phyloP scores from a whole-genome alignment of 148 eudicot genomes.

The Tetragonia tetragonoides region DNA sequence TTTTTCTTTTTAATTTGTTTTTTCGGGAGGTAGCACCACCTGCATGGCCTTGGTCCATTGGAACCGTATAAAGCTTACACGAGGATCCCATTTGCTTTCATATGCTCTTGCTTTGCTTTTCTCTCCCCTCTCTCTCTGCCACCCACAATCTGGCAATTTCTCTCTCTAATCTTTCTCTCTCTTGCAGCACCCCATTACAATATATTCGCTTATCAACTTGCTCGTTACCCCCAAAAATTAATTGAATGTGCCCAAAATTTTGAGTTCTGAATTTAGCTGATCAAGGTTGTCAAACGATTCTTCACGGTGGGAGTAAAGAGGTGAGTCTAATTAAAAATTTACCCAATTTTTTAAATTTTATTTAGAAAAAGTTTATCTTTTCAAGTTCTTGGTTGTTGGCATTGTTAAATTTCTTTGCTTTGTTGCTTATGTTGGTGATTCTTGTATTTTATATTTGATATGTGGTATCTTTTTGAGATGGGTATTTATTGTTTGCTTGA shows the following conservation, averaged over 20 bases:
- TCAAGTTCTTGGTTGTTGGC: slow-evolving; percentile 4
- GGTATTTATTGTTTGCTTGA: slow-evolving; percentile 23
- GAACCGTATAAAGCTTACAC: slow-evolving; percentile 54
- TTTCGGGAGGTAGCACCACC: not conserved
- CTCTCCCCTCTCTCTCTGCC: slow-evolving; percentile 28
- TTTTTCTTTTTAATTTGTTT: too few species aligned
- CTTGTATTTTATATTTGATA: not conserved
- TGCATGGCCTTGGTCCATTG: slow-evolving; percentile 41
- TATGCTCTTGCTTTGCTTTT: not conserved
- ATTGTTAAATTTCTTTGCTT: slow-evolving; percentile 18
- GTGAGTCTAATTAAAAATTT: not conserved
- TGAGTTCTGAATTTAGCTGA: slow-evolving; percentile 6
- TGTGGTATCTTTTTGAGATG: slow-evolving; percentile 5
- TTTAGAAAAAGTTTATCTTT: not conserved
- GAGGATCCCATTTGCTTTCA: slow-evolving; percentile 45
- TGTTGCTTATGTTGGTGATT: not conserved
- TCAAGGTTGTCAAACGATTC: not conserved
- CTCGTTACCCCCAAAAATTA: not conserved
- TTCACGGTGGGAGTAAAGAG: slow-evolving; percentile 12
- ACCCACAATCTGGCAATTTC: slow-evolving; percentile 29
- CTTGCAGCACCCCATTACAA: not conserved
- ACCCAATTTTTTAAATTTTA: not conserved
- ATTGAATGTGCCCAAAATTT: slow-evolving; percentile 6
- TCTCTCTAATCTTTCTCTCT: slow-evolving; percentile 1
- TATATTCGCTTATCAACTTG: slow-evolving; percentile 7